A percentile compares a stretch with the other conserved stretches of the same genome.
phyloP scores from a whole-genome alignment of 169 alveolate species.

The Plasmodium gallinaceum region DNA sequence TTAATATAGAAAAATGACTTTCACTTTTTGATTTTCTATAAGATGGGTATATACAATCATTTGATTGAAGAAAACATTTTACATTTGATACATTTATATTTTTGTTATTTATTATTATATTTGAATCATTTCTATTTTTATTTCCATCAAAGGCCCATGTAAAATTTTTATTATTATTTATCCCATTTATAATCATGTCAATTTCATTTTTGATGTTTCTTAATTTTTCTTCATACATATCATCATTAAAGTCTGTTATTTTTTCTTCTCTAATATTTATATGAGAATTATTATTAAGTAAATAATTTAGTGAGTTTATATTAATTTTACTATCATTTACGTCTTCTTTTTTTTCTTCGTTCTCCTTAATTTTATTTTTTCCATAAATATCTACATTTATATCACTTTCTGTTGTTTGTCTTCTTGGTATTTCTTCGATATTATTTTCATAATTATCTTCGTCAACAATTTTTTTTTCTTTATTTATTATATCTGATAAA shows the following conservation, averaged over 20 bases:
- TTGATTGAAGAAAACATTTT: slow-evolving; percentile 12
- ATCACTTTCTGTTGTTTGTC: background rate
- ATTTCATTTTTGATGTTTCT: slow-evolving; percentile 24
- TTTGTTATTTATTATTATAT: slow-evolving; percentile 10
- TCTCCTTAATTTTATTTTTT: background rate
- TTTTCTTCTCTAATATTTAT: slow-evolving; percentile 9
- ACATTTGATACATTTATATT: slow-evolving; percentile 71
- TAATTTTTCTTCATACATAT: slow-evolving; percentile 32
- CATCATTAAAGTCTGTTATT: background rate
- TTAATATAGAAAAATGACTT: background rate
- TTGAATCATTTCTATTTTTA: slow-evolving; percentile 16
- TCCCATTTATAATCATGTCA: slow-evolving; percentile 39
- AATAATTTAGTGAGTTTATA: background rate
- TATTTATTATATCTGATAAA: background rate
- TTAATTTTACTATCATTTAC: background rate
- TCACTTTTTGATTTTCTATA: slow-evolving; percentile 43
- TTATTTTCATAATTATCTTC: background rate
- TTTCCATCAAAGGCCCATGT: slow-evolving; percentile 76
- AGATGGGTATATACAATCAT: background rate
- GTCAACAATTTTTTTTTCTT: background rate
- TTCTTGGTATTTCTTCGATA: background rate
- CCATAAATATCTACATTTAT: background rate
- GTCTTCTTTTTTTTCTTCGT: background rate
- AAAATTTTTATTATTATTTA: slow-evolving; percentile 56
- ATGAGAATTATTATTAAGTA: background rate